phyloP scores from a whole-genome alignment of 1,284 basidiomycete species.

The Porodaedalea pini region DNA sequence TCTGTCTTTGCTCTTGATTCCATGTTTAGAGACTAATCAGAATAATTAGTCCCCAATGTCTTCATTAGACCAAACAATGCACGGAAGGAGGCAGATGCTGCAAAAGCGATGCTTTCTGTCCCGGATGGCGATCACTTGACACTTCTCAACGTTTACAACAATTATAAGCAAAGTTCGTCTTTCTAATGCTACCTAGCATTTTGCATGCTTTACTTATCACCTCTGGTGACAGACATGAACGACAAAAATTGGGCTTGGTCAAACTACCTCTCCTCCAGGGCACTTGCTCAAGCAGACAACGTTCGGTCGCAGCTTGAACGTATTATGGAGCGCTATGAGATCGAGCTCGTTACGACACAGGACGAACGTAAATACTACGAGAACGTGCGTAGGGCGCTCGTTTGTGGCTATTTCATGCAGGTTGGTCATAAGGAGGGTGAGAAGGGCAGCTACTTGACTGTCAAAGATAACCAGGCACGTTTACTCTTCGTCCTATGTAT shows the following conservation, averaged over 20 bases:
- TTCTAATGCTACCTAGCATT: constrained; percentile 9
- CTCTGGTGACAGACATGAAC: constrained; percentile 48
- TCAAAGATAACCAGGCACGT: constrained; percentile 88
- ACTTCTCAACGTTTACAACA: constrained; percentile 93
- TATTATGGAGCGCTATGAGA: constrained; percentile 89
- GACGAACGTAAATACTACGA: constrained; percentile 79
- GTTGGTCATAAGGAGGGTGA: constrained; percentile 95
- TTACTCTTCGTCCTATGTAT: background rate
- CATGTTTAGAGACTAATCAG: constrained; percentile 8
- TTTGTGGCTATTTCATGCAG: constrained; percentile 98
- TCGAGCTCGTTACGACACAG: constrained; percentile 75
- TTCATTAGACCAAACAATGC: constrained; percentile 90
- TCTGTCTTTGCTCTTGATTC: constrained; percentile 5
- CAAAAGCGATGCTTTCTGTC: constrained; percentile 85
- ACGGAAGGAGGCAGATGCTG: constrained; percentile 87
- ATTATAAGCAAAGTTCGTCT: constrained; percentile 78
- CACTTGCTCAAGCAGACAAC: constrained; percentile 91
- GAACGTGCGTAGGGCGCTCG: constrained; percentile 82
- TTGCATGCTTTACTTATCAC: constrained; percentile 1
- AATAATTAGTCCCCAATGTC: constrained; percentile 76
- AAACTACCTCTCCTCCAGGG: constrained; percentile 84
- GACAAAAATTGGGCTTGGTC: constrained; percentile 93
- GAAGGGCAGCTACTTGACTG: constrained; percentile 78
- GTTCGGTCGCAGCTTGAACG: constrained; percentile 90
- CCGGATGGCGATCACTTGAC: constrained; percentile 97